Base-by-base conservation (phyloP, 345 rosid species). In the Turritis glabra region DNA sequence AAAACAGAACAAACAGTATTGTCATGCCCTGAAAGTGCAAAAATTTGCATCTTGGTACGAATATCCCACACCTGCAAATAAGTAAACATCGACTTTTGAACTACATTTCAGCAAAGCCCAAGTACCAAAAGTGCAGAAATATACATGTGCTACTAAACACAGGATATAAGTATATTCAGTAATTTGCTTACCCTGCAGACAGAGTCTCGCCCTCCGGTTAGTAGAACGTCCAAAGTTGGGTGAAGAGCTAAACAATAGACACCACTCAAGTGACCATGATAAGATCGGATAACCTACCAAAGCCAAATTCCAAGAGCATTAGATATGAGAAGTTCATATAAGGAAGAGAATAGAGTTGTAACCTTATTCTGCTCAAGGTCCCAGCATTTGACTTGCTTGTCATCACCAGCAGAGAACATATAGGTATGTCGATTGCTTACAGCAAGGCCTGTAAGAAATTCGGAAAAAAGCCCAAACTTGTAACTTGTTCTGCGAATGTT, bases 361-460 rank as follows among this genome's bases (percentile, higher is more conserved):
- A 92, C 99, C 97, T 96, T 96, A 75, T 96, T 92, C 80, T 96
- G 99, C 74, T 96, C 99, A 82, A 96, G 99, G 71, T 96, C 99
- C 98, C 98, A 96, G 73, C 99, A 96, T 81, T 96, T 96, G 69
- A 96, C 99, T 87, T 89, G 98, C 58, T 96, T 96, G 80, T 96
- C 99, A 78, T 96, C 99, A 66, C 99, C 99, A 74, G 99, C 97
- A 56, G 98, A 96, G 79, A 92, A 96, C 98, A 96, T 88, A 77
- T 92, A 96, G 6, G 99, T 90, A 70, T 89, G 94, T 72, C 83
- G 87, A 74, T 51, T 85, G 79, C 99, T 96, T 61, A 96, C 88
- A 41, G 97, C 99, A 62, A 96, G 98, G 48, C 98, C 99, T 90
- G 82, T 21, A 84, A 76, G 75, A 13, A 64, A 51, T 22, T 17